Evolutionary conservation across 164 flowering plant species (phyloP), one percentile per base, ranked within the genome.

Genomic region (Chloranthus sessilifolius): DNA sequence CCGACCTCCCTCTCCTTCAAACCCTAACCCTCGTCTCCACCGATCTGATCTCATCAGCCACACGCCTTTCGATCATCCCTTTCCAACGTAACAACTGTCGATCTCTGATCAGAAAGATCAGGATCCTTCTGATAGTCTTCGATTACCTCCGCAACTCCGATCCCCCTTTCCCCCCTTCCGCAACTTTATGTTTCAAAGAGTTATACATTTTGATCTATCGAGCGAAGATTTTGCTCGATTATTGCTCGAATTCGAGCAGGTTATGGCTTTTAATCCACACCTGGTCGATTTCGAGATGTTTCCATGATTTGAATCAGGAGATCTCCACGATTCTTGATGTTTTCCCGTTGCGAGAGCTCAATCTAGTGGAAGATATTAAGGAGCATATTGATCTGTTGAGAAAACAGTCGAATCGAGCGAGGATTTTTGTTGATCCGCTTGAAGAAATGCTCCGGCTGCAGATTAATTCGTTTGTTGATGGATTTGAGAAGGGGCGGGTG

Each of bases 251-350:
- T 6, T 82, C 86, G 1, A 81, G 95, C 56, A 70, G 75, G 60
- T 47, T 84, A 26, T 88, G 95, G 95, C 72, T 94, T 15, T 40
- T 94, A 66, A 64, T 94, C 4, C 97, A 82, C 49, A 82, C 78
- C 64, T 74, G 74, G 7, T 56, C 84, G 21, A 61, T 94, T 63
- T 84, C 95, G 8, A 82, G 81, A 2, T 78, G 78, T 61, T 92
- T 86, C 41, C 88, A 82, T 56, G 99, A 92, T 57, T 53, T 92
- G 45, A 77, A 66, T 35, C 82, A 66, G 55, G 95, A 88, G 33
- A 72, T 92, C 11, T 82, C 78, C 12, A 92, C 99, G 19, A 70
- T 92, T 23, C 66, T 92, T 50, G 99, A 92, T 61, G 95, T 88
- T 2, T 76, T 92, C 28, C 97, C 97, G 7, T 33, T 79, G 33